Conservation (phyloP, 169 alveolate species). For the Perkinsus chesapeaki region DNA sequence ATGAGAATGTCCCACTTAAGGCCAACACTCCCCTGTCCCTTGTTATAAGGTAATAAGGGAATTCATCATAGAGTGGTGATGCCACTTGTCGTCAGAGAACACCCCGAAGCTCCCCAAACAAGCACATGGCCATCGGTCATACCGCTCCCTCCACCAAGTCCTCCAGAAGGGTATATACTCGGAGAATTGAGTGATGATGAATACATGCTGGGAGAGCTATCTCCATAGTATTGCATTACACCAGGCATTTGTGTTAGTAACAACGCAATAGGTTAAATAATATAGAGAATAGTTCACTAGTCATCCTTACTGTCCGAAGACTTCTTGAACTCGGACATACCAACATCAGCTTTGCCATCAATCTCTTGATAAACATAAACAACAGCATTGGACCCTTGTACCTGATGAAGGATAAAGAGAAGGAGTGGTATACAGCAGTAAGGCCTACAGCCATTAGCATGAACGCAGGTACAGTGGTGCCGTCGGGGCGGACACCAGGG, state of each 20-base stretch:
- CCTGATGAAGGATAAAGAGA: not conserved
- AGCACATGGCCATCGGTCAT: not conserved
- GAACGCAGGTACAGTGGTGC: slow-evolving; percentile 30
- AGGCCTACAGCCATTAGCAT: slow-evolving; percentile 34
- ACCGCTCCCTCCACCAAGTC: not conserved
- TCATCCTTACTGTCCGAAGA: not conserved
- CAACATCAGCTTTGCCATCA: slow-evolving; percentile 46
- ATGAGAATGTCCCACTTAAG: not conserved
- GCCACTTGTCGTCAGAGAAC: not conserved
- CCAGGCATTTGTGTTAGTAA: not conserved
- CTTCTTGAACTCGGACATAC: slow-evolving; percentile 38
- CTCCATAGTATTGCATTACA: not conserved
- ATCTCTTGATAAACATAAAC: slow-evolving; percentile 38
- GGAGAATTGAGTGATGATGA: not conserved
- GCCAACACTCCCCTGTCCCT: not conserved
- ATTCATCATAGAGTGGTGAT: not conserved
- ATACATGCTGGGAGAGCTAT: not conserved
- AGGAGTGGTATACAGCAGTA: not conserved
- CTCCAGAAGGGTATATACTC: not conserved
- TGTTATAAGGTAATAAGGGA: too few species aligned
- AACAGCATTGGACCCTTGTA: slow-evolving; percentile 45
- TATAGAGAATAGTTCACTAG: not conserved
- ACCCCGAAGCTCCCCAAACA: not conserved
- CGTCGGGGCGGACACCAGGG: slow-evolving; percentile 44
- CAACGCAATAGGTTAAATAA: not conserved